Base-by-base conservation (phyloP, 1,284 basidiomycete species). In the Ustilago shanxiensis region DNA sequence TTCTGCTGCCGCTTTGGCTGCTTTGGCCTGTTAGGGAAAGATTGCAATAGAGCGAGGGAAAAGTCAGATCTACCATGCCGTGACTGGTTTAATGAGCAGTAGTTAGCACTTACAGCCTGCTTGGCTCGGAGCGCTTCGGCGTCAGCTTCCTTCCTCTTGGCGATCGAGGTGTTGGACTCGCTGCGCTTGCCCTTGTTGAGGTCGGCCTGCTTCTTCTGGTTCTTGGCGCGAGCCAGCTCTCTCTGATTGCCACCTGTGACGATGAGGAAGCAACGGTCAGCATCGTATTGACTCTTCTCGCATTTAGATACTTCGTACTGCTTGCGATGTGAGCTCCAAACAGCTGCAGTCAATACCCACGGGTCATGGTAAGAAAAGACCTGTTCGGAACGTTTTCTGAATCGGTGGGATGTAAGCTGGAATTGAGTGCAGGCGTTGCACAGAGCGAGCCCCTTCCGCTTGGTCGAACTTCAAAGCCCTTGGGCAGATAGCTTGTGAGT, bases 181-280 rank as follows among this genome's bases (percentile, higher is more conserved):
- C 47, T 76, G 45, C 72, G 67, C 56, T 82, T 80, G 62, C 79
- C 79, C 71, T 83, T 84, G 65, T 78, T 78, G 29, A 57, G 52
- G 3, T 81, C 81, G 3, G 77, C 83, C 53, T 67, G 77, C 77
- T 86, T 86, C 60, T 86, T 86, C 22, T 81, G 78, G 56, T 80
- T 81, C 68, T 85, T 86, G 49, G 80, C 83, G 29, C 85, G 81
- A 6, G 80, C 85, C 56, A 81, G 45, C 37, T 86, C 85, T 49
- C 85, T 70, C 64, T 84, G 83, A 56, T 86, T 86, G 9, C 85
- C 85, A 50, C 85, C 80, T 80, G 55, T 22, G 20, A 31, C 33
- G 24, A n/a, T n/a, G n/a, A n/a, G n/a, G n/a, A n/a, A n/a, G n/a
- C n/a, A n/a, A n/a, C n/a, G n/a, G n/a, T n/a, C n/a, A n/a, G n/a